Base-by-base conservation (phyloP, 768 basidiomycete genomes). In the Tubosaeta brunneosetosa region DNA sequence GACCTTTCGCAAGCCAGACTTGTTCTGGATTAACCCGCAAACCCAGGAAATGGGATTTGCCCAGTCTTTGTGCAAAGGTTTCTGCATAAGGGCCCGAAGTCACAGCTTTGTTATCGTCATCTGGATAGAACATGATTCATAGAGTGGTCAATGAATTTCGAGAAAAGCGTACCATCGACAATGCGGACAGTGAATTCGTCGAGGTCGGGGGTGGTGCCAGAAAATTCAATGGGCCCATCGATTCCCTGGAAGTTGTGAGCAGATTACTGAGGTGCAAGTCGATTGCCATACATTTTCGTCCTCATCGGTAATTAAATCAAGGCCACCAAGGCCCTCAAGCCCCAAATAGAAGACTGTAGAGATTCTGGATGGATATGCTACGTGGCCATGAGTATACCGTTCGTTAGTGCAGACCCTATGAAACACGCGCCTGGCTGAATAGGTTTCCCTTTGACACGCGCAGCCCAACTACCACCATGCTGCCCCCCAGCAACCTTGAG, bases 331-430 rank as follows among this genome's bases (percentile, higher is more conserved):
- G 0, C 94, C 94, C 61, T 97, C 93, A 29, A 94, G 70, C 0
- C 92, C 93, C 57, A 88, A 71, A 63, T 97, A 95, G 65, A 92
- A 95, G 47, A 97, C 79, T 2, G 87, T 74, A 2, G 93, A 91
- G 29, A 86, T 79, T 22, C 83, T 77, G 19, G 85, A 86, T 9
- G 81, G 75, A 40, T 73, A 65, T 16, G 58, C 75, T 74, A 47
- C 7, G 44, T 40, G 40, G 29, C 25, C n/a, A 44, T 61, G 44
- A 64, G 42, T 42, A 37, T 11, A 64, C 74, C 80, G 50, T 51
- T 29, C 12, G 29, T 19, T 22, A 22, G 45, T 16, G 33, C 26
- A 26, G 8, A 25, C 32, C 1, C 29, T 4, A 34, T 6, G 25
- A 34, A 44, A 42, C 32, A 45, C 50, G 17, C 51, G 90, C 92